Percentiles rank a stretch among this genome's conserved stretches.
Conservation (phyloP, 169 alveolate genomes). For the Sarcocystis neurona region DNA sequence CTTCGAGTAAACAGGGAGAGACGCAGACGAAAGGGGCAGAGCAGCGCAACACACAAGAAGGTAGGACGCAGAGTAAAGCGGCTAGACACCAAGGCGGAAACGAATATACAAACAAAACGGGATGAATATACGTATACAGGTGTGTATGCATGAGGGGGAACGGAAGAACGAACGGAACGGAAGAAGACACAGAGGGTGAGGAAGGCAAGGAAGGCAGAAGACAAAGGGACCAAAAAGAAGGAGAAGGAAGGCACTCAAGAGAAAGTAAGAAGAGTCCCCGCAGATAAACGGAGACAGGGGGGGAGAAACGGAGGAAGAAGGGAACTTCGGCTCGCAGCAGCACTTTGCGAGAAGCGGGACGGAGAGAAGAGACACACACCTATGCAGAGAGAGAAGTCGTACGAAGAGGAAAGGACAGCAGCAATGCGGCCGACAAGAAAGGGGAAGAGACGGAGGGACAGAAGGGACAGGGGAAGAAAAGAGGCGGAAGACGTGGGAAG, state of each 20-base stretch:
- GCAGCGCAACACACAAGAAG: too few relatives aligned
- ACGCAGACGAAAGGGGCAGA: not conserved
- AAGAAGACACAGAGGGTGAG: not conserved
- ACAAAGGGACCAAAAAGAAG: too few relatives aligned
- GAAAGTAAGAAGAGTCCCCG: too few relatives aligned
- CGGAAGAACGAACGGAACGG: too few relatives aligned
- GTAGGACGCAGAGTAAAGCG: not conserved
- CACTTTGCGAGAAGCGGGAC: too few relatives aligned
- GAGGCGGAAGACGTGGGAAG: not conserved
- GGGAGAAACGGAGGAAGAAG: not conserved
- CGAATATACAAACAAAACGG: not conserved
- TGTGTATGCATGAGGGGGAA: too few relatives aligned
- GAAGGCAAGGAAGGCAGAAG: not conserved
- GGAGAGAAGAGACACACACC: not conserved
- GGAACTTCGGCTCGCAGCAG: not conserved
- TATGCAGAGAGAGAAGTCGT: not conserved
- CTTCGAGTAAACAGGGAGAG: constrained; percentile 66
- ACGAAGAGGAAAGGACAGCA: not conserved
- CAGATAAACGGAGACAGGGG: too few relatives aligned
- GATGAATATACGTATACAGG: too few relatives aligned
- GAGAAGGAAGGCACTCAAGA: too few relatives aligned
- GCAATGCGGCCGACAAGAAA: not conserved
- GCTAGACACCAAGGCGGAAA: not conserved
- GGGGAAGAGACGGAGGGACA: not conserved
- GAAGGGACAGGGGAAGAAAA: not conserved